Evolutionary conservation across 805 yeast genomes (phyloP), one percentile per base, ranked within the genome.

Genomic region (Candida krabiensis): DNA sequence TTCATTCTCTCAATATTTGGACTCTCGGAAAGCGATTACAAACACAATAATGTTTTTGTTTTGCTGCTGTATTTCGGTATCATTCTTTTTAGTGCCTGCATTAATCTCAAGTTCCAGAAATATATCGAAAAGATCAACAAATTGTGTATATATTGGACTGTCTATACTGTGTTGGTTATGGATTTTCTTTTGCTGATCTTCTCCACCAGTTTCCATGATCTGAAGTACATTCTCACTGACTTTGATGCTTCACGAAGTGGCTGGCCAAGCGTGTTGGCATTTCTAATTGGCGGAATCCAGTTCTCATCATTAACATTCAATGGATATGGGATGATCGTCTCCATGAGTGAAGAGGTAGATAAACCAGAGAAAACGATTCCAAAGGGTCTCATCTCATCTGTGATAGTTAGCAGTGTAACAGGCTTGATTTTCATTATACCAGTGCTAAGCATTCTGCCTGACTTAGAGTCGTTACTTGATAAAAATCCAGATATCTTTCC

Each of bases 341-440:
- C 91, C 5, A 75, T 86, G 69, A 79, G 89, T 32, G 95, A 86
- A 52, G 95, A 86, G 61, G 93, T 86, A 12, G 74, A 79, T 45
- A 68, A 68, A 16, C 91, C 95, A 0, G 93, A 86, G 55, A 73
- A 66, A 39, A 80, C 79, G 35, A 81, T 86, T 52, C 89, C 95
- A 12, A 73, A 74, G 47, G 93, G 93, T 4, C 77, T 86, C 55
- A 61, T 83, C 1, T 67, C 73, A 33, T 77, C 93, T 2, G 84
- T 85, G 12, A 36, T 77, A 28, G 69, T 84, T 31, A 76, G 91
- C 8, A 73, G 83, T 0, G 44, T 77, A n/a, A 79, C 82, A 11
- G 95, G 95, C 0, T 58, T 86, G 11, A 71, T 83, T 4, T 85
- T 86, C 59, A 74, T 86, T 33, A 60, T 86, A 5, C 95, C 95